These are phyloP conservation scores for Mycena haematopus DNA, from an alignment of 768 basidiomycete species.

Conservation along the genomic window DNA sequence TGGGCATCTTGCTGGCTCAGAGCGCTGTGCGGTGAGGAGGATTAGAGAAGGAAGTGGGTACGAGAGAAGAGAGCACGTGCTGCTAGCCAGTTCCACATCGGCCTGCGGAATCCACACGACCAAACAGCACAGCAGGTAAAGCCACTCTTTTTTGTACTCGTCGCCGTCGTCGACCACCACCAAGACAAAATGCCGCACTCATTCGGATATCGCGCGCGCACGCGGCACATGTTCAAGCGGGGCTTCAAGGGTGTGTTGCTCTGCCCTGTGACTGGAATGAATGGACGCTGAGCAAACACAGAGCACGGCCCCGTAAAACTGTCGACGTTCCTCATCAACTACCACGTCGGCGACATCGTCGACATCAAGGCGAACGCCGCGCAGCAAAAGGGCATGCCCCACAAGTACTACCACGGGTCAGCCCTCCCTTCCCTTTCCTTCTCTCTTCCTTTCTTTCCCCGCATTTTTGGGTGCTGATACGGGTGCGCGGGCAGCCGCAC, in stretches of 20 bases:
- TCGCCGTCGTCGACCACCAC: slow-evolving; percentile 38
- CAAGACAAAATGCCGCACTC: slow-evolving; percentile 94
- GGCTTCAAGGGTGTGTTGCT: slow-evolving; percentile 96
- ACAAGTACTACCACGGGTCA: slow-evolving; percentile 97
- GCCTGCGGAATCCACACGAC: not conserved
- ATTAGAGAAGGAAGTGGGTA: not conserved
- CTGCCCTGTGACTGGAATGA: too few relatives aligned
- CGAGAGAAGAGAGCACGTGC: not conserved
- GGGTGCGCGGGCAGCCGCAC: slow-evolving; percentile 91
- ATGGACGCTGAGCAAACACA: slow-evolving; percentile 38
- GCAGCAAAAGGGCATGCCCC: slow-evolving; percentile 99
- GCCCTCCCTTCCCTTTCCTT: slow-evolving; percentile 40
- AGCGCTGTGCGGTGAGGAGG: not conserved
- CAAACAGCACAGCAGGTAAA: not conserved
- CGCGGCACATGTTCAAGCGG: slow-evolving; percentile 99
- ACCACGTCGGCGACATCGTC: slow-evolving; percentile 96
- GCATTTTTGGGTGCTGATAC: too few relatives aligned
- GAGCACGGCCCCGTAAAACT: slow-evolving; percentile 90
- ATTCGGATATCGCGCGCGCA: slow-evolving; percentile 99
- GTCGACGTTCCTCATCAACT: slow-evolving; percentile 93
- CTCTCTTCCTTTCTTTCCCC: too few relatives aligned
- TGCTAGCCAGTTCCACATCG: not conserved
- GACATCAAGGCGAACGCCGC: slow-evolving; percentile 99
- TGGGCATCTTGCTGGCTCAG: slow-evolving; percentile 67
- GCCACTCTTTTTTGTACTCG: slow-evolving; percentile 29